phyloP scores from a whole-genome alignment of 306 rosid species.

The barrel medic (Medicago truncatula) region MtrunA17r5.0-ANR NC_053048.1:36921001-36921500 shows the following conservation, averaged over 20 bases:
- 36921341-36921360: not conserved
- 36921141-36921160: constrained; percentile 82
- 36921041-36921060: constrained; percentile 11
- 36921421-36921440: constrained; percentile 20
- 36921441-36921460: constrained; percentile 7
- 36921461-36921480: not conserved
- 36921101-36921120: constrained; percentile 94
- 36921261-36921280: constrained; percentile 14
- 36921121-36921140: constrained; percentile 98
- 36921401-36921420: constrained; percentile 25
- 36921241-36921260: constrained; percentile 25
- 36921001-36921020: constrained; percentile 85
- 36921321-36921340: constrained; percentile 35
- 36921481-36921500: constrained; percentile 11
- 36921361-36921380: not conserved
- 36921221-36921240: constrained; percentile 48
- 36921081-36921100: constrained; percentile 85
- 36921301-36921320: not conserved
- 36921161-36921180: constrained; percentile 82
- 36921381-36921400: not conserved
- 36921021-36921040: constrained; percentile 23
- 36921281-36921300: not conserved
- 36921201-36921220: constrained; percentile 94
- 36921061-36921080: constrained; percentile 24
- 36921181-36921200: constrained; percentile 96